Conservation (phyloP, 768 basidiomycete species). For the Melanogaster broomeanus region DNA sequence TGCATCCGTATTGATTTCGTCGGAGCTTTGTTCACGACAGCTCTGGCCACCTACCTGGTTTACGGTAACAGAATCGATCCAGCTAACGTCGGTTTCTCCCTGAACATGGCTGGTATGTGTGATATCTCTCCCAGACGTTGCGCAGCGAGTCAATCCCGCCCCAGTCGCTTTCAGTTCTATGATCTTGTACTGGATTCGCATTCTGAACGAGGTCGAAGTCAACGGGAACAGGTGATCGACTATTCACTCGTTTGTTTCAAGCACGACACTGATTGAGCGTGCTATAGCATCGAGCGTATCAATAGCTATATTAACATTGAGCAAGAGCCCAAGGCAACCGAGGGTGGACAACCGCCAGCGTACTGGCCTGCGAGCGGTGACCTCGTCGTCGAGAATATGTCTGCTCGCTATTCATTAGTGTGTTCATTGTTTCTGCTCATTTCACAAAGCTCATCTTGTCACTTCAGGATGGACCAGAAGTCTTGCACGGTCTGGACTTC, state of each 20-base stretch:
- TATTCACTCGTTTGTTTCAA: neutral
- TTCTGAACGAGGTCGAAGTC: slow-evolving; percentile 45
- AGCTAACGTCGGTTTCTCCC: slow-evolving; percentile 39
- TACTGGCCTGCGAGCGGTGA: slow-evolving; percentile 64
- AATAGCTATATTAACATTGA: slow-evolving; percentile 58
- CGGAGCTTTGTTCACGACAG: slow-evolving; percentile 50
- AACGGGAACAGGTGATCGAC: slow-evolving; percentile 29
- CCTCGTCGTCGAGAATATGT: slow-evolving; percentile 52
- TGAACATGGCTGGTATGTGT: slow-evolving; percentile 40
- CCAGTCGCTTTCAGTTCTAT: slow-evolving; percentile 53
- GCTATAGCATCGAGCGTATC: slow-evolving; percentile 47
- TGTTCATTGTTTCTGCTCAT: neutral
- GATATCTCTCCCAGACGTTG: neutral
- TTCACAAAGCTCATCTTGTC: neutral
- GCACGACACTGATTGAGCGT: neutral
- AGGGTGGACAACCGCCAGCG: slow-evolving; percentile 52
- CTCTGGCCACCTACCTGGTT: slow-evolving; percentile 52
- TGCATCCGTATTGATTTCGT: slow-evolving; percentile 55
- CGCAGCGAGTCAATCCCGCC: neutral
- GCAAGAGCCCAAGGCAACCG: slow-evolving; percentile 47
- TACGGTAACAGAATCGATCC: slow-evolving; percentile 43
- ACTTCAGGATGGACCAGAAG: slow-evolving; percentile 50
- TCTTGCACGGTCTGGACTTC: slow-evolving; percentile 53
- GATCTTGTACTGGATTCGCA: slow-evolving; percentile 52
- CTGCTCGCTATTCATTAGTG: slow-evolving; percentile 47